Base-by-base conservation (phyloP, 1,284 basidiomycete species). In the Ustilago loliicola region DNA sequence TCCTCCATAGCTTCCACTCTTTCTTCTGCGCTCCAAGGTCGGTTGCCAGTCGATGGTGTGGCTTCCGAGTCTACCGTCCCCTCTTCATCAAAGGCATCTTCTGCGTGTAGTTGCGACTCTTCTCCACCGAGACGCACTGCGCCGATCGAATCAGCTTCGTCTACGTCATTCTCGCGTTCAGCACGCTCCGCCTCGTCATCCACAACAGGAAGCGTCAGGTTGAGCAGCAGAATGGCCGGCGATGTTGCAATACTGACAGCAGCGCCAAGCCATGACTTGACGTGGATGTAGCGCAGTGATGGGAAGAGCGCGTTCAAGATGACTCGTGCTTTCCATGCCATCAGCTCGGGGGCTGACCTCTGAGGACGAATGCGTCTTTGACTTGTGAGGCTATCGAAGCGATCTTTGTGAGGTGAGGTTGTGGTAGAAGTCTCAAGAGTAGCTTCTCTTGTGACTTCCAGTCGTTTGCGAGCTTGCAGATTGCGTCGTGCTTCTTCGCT, bases 171-270 rank as follows among this genome's bases (percentile, higher is more conserved):
- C 29, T 73, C 66, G 29, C 51, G 68, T 34, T 60, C 66, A n/a
- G 56, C 89, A 87, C 79, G 91, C 90, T 40, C 84, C 1, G 83
- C 80, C 7, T 87, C 86, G 72, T 89, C 88, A 58, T 89, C 88
- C 2, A 95, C 93, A 4, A 98, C 95, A 3, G 96, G 96, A 7
- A 98, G 88, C 0, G 96, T 98, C 19, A 98, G 82, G 0, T 95
- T 98, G 59, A 99, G 88, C 13, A 90, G 88, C 85, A 97, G 88
- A 7, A 98, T 91, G 0, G 95, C 94, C 0, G 96, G 96, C 0
- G 92, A 91, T 8, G 94, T 94, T 63, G 96, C 90, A 17, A 97
- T 80, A 0, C 92, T 91, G 0, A 93, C 92, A 21, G 93, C 87
- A 86, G 91, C 91, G 4, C 93, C 93, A 8, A 93, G 77, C 61